Conservation (phyloP, 2,329 filamentous ascomycete genomes). For the Aspergillus pseudonomiae region DNA sequence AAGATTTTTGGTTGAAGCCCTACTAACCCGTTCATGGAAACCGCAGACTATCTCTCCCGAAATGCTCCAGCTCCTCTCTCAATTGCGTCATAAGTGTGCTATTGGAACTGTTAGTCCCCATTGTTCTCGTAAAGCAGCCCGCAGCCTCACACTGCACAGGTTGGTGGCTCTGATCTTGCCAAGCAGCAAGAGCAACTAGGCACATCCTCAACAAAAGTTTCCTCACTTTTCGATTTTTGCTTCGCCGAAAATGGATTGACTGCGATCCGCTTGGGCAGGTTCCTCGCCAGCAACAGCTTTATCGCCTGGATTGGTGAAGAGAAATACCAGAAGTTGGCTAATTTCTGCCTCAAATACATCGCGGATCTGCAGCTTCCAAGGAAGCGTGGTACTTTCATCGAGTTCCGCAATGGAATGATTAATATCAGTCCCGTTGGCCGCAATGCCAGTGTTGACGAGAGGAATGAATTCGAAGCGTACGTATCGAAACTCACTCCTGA, state of each 20-base stretch:
- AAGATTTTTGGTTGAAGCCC: neutral
- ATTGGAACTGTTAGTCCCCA: conserved; percentile 34
- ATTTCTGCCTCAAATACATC: conserved; percentile 62
- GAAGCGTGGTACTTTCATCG: conserved; percentile 69
- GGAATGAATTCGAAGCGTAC: conserved; percentile 73
- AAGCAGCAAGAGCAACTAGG: conserved; percentile 98
- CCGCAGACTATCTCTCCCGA: conserved; percentile 70
- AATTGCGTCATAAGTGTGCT: conserved; percentile 66
- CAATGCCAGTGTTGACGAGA: conserved; percentile 80
- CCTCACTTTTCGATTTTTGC: conserved; percentile 91
- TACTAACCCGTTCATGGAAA: conserved; percentile 4
- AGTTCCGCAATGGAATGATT: conserved; percentile 69
- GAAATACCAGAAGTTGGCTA: conserved; percentile 64
- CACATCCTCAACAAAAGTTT: conserved; percentile 68
- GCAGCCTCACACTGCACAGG: conserved; percentile 34
- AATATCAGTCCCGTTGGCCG: conserved; percentile 69
- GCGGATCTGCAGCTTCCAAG: conserved; percentile 63
- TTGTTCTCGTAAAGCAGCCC: neutral
- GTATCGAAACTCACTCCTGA: conserved; percentile 16
- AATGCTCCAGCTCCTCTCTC: conserved; percentile 78
- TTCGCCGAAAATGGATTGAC: conserved; percentile 97
- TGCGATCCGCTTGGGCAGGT: conserved; percentile 79
- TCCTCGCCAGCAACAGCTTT: conserved; percentile 79
- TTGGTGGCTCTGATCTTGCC: conserved; percentile 85
- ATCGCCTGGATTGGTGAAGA: conserved; percentile 89